Base-by-base conservation (phyloP, 345 rosid species). In the Pistacia integerrima region DNA sequence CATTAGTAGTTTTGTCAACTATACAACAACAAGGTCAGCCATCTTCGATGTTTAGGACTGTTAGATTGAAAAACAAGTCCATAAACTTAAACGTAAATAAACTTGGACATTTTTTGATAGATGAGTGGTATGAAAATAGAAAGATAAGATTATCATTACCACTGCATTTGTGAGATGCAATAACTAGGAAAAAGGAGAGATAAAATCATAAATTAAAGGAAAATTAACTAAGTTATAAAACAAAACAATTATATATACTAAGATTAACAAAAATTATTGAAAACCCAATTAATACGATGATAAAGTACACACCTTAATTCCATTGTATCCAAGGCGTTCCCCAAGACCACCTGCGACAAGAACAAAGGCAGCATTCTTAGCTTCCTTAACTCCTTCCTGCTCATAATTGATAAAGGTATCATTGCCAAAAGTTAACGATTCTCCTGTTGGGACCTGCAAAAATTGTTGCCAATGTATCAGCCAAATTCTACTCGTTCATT, bases 271-370 rank as follows among this genome's bases (percentile, higher is more conserved):
- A 41, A 35, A 25, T 67, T 64, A 33, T 66, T 74, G 60, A 59
- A 52, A 70, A 61, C 28, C 25, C 46, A n/a, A 11, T 54, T 4
- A 11, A 38, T 38, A 51, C 38, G 35, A 44, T 59, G 62, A 69
- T 18, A 25, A 56, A 46, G 6, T 72, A 13, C 18, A 67, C 77
- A 95, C 97, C 98, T 95, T 96, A 80, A 96, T 96, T 78, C 99
- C 99, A 82, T 92, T 93, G 81, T 91, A 96, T 76, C 99, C 99
- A 77, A 96, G 97, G 64, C 98, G 98, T 76, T 93, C 99, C 16
- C 99, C 99, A 74, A 96, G 97, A 11, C 99, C 99, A 69, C 99
- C 98, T 4, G 98, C 97, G 84, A 93, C 99, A 80, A 95, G 97
- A 80, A 95, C 98, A 81, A 95, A 95, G 58, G 92, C 96, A 77